Evolutionary conservation across 1,284 basidiomycete genomes (phyloP).

Genomic region (Vanrija sp.): DNA sequence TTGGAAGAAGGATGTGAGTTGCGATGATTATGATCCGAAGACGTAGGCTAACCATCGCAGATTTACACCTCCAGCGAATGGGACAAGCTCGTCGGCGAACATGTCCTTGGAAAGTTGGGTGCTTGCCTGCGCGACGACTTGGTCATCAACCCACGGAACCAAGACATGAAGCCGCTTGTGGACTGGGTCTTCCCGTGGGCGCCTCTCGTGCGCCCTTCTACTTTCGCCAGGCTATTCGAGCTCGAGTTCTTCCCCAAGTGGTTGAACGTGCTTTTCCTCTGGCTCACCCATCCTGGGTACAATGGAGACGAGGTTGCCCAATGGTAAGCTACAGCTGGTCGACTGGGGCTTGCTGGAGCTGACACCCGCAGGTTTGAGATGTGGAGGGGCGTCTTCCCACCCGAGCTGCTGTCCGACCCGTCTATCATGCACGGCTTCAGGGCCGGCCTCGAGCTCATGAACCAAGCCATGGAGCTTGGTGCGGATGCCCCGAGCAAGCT

Average conservation of each 20-base stretch:
- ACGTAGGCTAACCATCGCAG: conserved; percentile 41
- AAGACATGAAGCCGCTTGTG: conserved; percentile 73
- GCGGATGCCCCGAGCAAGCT: conserved; percentile 64
- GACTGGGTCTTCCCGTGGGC: conserved; percentile 75
- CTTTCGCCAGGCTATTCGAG: conserved; percentile 76
- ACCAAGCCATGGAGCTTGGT: conserved; percentile 80
- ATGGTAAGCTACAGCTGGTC: conserved; percentile 61
- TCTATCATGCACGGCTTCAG: conserved; percentile 75
- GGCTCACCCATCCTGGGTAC: conserved; percentile 78
- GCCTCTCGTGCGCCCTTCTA: conserved; percentile 64
- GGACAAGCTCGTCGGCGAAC: conserved; percentile 85
- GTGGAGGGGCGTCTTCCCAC: conserved; percentile 80
- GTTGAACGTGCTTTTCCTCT: conserved; percentile 83
- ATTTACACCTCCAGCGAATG: conserved; percentile 76
- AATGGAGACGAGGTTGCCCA: conserved; percentile 85
- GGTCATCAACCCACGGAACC: conserved; percentile 78
- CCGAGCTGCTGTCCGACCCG: conserved; percentile 60
- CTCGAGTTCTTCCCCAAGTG: conserved; percentile 94
- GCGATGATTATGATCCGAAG: neutral
- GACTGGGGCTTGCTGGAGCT: neutral
- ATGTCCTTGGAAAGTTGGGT: conserved; percentile 84
- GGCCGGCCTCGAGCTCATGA: conserved; percentile 83
- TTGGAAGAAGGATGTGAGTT: conserved; percentile 72
- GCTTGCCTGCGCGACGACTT: conserved; percentile 75
- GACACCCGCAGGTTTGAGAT: conserved; percentile 55